Base-by-base conservation (phyloP, 2,329 filamentous ascomycete genomes). In the Diaporthe vaccinii region DNA sequence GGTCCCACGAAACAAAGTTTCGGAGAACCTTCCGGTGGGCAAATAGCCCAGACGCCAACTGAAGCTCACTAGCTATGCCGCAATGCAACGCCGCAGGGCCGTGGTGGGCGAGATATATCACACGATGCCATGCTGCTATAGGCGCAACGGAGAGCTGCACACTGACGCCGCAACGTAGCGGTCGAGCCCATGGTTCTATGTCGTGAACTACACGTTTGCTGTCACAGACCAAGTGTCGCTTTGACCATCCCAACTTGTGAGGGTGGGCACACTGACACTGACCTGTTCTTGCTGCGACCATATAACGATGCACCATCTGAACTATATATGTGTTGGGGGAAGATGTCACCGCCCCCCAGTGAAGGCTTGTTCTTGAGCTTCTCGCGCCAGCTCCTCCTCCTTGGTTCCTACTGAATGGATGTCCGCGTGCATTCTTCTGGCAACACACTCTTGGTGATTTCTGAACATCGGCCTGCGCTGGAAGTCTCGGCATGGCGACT, bases 1-100 rank as follows among this genome's bases (percentile, higher is more conserved):
- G 65, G 65, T 68, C 65, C 65, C 65, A 39, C 46, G 65, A 68
- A 68, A 68, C 65, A 68, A 68, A 68, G 62, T 68, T 68, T 68
- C 62, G 62, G 62, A 68, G 62, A 51, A 46, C 44, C 46, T 68
- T 68, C 62, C 62, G 46, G 46, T 68, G 39, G 62, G 62, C 39
- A 51, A 51, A 53, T 51, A 68, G 62, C 46, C 62, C 46, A 68
- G 62, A 68, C 62, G 22, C 62, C 44, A 53, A 68, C 62, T 68
- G 62, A 53, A 68, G 62, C 62, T 22, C 62, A 68, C 62, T 68
- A 68, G 62, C 62, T 53, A 39, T n/a, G 28, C 62, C 62, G 62
- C 46, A 51, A 39, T 68, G 62, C 46, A 68, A 68, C 62, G 62
- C 62, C 62, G 46, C 44, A n/a, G 39, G 10, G 62, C 46, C 31